Evolutionary conservation across 371 early-diverging fungal species (phyloP).

Genomic region (Basidiobolus meristosporus): DNA sequence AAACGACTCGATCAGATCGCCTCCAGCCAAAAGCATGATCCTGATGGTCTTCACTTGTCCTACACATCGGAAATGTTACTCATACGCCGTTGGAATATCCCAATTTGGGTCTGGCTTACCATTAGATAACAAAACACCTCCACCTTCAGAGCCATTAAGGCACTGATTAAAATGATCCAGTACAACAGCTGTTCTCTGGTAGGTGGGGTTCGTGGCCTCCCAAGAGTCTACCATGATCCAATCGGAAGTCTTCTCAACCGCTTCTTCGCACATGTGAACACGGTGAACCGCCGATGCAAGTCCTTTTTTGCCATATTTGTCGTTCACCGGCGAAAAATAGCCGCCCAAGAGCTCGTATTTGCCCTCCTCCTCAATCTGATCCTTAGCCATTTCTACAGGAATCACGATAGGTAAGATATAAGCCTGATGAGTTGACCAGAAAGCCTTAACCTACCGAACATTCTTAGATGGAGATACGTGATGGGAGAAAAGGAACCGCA

Average conservation of each 20-base stretch:
- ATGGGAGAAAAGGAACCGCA: constrained; percentile 96
- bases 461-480: constrained; percentile 90
- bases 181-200: constrained; percentile 76
- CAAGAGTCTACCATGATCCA: constrained; percentile 95
- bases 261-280: constrained; percentile 83
- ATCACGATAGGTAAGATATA: too few relatives aligned
- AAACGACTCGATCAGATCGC: constrained; percentile 91
- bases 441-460: constrained; percentile 72
- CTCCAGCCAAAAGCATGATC: constrained; percentile 89
- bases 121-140: constrained; percentile 24
- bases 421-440: too few relatives aligned
- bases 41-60: constrained; percentile 36
- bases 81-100: too few relatives aligned
- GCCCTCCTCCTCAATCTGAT: constrained; percentile 51
- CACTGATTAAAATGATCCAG: constrained; percentile 84
- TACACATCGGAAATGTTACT: too few relatives aligned
- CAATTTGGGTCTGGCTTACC: too few relatives aligned
- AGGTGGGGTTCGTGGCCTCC: constrained; percentile 68
- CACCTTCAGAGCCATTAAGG: constrained; percentile 38
- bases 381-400: constrained; percentile 80
- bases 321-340: constrained; percentile 91
- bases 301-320: constrained; percentile 81
- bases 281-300: constrained; percentile 70
- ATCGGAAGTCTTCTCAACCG: constrained; percentile 51
- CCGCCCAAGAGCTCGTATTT: constrained; percentile 81